phyloP scores from a whole-genome alignment of 1,284 basidiomycete genomes.

The Trichosporon coremiiforme region DNA sequence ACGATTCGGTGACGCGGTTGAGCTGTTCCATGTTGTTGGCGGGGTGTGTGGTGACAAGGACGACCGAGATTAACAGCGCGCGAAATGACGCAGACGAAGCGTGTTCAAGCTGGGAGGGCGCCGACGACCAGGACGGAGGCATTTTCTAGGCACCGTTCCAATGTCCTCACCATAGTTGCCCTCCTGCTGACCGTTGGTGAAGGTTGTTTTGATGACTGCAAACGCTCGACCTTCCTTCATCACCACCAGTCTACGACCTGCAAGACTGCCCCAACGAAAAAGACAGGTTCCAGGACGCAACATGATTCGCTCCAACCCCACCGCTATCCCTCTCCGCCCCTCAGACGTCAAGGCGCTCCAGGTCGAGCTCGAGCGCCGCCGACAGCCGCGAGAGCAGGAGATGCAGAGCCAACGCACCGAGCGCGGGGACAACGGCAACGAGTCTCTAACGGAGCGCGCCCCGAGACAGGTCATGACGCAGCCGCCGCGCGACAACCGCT shows the following conservation, averaged over 20 bases:
- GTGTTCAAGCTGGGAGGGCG: neutral
- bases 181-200: too few species aligned
- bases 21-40: slow-evolving; percentile 2
- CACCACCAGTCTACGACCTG: neutral
- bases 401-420: slow-evolving; percentile 9
- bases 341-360: slow-evolving; percentile 51
- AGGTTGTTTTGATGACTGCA: neutral
- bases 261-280: too few species aligned
- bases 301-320: slow-evolving; percentile 55
- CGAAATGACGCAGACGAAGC: slow-evolving; percentile 12
- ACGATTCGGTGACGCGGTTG: slow-evolving; percentile 9
- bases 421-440: slow-evolving; percentile 1
- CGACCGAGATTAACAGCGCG: neutral
- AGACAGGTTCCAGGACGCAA: neutral
- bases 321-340: slow-evolving; percentile 49
- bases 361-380: slow-evolving; percentile 46
- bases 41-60: slow-evolving; percentile 1
- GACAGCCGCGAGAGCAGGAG: slow-evolving; percentile 17
- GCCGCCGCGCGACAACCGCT: slow-evolving; percentile 8
- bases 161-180: neutral
- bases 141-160: neutral
- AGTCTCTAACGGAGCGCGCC: slow-evolving; percentile 11
- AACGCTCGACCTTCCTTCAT: neutral
- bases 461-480: slow-evolving; percentile 11
- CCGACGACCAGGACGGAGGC: neutral